Evolutionary conservation across 176 grass and related monocot genomes (phyloP).

Genomic region (Eragrostis curvula): DNA sequence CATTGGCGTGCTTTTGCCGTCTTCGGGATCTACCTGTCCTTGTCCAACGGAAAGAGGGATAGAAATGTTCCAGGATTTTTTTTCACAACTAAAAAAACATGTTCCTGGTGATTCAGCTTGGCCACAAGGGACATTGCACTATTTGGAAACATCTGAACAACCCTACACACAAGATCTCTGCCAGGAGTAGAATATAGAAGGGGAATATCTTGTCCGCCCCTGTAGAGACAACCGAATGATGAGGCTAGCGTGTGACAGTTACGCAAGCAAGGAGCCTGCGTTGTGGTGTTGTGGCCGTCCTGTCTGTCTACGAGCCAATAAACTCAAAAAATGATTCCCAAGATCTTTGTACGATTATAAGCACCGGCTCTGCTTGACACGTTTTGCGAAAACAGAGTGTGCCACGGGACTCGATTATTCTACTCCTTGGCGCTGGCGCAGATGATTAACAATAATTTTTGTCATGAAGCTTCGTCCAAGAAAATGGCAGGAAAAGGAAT

Average conservation of each 20-base stretch:
- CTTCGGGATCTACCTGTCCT: neutral
- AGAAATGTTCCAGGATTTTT: neutral
- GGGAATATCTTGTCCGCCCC: slow-evolving; percentile 23
- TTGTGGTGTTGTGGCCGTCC: neutral
- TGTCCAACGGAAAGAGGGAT: neutral
- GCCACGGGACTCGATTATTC: slow-evolving; percentile 1
- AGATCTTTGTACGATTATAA: neutral
- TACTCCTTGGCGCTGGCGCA: neutral
- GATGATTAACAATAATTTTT: neutral
- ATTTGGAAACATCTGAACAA: slow-evolving; percentile 30
- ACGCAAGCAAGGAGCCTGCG: neutral
- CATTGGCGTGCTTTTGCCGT: neutral
- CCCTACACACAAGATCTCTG: slow-evolving; percentile 21
- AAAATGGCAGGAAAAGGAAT: slow-evolving; percentile 27
- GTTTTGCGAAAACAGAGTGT: neutral
- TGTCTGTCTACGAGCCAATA: slow-evolving; percentile 6
- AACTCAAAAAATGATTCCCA: neutral
- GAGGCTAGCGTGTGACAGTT: neutral
- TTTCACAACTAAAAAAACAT: neutral
- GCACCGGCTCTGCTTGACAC: neutral
- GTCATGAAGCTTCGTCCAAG: slow-evolving; percentile 17
- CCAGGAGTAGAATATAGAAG: neutral
- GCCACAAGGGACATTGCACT: neutral
- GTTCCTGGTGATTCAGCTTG: neutral
- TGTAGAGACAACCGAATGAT: slow-evolving; percentile 11